phyloP scores from a whole-genome alignment of 2,329 filamentous ascomycete species.

The Epichloe sp. region DNA sequence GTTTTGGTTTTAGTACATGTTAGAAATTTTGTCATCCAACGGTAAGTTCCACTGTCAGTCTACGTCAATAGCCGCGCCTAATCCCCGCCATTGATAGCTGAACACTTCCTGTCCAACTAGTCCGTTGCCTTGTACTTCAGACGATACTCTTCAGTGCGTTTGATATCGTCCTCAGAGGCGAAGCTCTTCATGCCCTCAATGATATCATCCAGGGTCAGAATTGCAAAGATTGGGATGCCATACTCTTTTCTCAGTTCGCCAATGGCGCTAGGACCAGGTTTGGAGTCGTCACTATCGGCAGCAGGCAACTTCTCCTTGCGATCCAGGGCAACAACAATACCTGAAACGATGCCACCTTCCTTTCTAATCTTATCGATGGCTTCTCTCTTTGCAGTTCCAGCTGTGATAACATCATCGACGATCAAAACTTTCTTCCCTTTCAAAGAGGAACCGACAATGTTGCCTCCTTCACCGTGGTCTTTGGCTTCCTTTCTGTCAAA shows the following conservation, averaged over 20 bases:
- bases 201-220: constrained; percentile 75
- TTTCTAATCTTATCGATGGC: constrained; percentile 78
- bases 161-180: constrained; percentile 48
- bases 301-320: constrained; percentile 69
- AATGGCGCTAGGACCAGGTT: constrained; percentile 65
- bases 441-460: constrained; percentile 76
- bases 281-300: constrained; percentile 50
- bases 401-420: constrained; percentile 93
- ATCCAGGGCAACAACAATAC: constrained; percentile 81
- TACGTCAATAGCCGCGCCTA: background rate
- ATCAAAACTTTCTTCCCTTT: constrained; percentile 79
- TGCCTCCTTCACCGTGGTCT: constrained; percentile 88
- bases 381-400: constrained; percentile 86
- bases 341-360: constrained; percentile 73
- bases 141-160: constrained; percentile 62
- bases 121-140: constrained; percentile 49
- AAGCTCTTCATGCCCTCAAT: constrained; percentile 53
- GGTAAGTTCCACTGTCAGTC: background rate
- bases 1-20: background rate
- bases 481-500: constrained; percentile 97
- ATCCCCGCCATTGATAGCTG: background rate
- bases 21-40: background rate
- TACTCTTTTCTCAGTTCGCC: constrained; percentile 75
- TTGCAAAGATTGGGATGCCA: constrained; percentile 69
- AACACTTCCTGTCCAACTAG: constrained; percentile 13